Evolutionary conservation across 202 grass and related monocot genomes (phyloP).

Genomic region (Panicum hallii): DNA sequence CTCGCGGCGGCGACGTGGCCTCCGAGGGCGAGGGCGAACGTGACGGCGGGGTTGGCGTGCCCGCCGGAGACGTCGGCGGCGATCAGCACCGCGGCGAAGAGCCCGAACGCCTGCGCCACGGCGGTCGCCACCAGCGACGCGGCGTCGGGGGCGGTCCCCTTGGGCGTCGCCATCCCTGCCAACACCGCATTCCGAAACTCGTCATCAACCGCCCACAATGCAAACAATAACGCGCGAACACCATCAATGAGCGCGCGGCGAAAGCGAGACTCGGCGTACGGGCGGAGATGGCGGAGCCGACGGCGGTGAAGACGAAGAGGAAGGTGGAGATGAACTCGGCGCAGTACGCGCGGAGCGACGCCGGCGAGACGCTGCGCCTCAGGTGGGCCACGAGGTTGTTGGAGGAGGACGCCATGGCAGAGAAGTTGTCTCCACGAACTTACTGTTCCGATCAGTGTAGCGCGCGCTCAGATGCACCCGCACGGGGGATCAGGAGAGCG

Average conservation of each 20-base stretch:
- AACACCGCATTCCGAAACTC: not conserved
- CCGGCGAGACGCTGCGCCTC: conserved; percentile 55
- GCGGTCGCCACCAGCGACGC: conserved; percentile 61
- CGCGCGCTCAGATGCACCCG: not conserved
- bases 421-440: too few species aligned
- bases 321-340: conserved; percentile 96
- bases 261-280: conserved; percentile 34
- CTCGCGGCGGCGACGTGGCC: conserved; percentile 54
- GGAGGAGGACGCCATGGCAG: conserved; percentile 67
- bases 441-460: not conserved
- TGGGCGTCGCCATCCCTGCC: conserved; percentile 64
- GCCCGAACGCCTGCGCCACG: conserved; percentile 62
- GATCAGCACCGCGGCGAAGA: conserved; percentile 63
- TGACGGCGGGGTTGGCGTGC: conserved; percentile 78
- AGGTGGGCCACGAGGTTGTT: conserved; percentile 44
- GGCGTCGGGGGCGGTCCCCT: conserved; percentile 29
- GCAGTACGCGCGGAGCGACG: conserved; percentile 66
- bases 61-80: conserved; percentile 70
- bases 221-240: not conserved
- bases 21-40: conserved; percentile 69
- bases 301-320: conserved; percentile 76
- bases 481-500: not conserved
- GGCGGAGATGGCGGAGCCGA: conserved; percentile 62
- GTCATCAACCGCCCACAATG: not conserved
- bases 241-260: not conserved